Conservation (phyloP, 202 grass and related monocot species). For the Schoenoplectus triqueter region DNA sequence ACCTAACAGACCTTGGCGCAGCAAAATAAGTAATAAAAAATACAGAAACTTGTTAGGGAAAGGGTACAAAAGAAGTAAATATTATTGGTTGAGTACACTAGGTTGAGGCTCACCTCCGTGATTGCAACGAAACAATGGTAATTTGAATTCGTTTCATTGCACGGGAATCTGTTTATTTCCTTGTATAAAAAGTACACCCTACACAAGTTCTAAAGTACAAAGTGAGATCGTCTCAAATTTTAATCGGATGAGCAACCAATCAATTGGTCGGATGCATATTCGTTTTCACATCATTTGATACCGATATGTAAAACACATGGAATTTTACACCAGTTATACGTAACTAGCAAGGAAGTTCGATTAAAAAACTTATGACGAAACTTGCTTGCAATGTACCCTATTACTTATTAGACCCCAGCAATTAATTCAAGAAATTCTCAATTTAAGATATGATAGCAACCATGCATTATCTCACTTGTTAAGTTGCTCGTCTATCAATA, state of each 20-base stretch:
- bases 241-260: constrained; percentile 10
- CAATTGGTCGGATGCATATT: constrained; percentile 39
- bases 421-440: neutral
- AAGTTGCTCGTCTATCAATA: no score
- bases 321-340: neutral
- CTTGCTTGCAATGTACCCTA: neutral
- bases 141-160: constrained; percentile 12
- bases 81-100: neutral
- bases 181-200: constrained; percentile 1
- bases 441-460: neutral
- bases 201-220: neutral
- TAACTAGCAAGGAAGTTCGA: neutral
- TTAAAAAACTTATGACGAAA: neutral
- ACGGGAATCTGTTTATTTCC: neutral
- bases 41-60: neutral
- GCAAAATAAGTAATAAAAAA: neutral
- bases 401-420: neutral
- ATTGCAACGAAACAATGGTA: constrained; percentile 5
- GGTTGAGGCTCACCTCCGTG: constrained; percentile 15
- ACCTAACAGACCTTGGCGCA: constrained; percentile 10
- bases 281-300: neutral
- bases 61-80: neutral
- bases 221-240: neutral
- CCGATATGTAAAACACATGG: constrained; percentile 25
- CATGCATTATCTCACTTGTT: neutral